Evolutionary conservation across 2,329 filamentous ascomycete species (phyloP).

Genomic region (Trichoderma oligosporum): DNA sequence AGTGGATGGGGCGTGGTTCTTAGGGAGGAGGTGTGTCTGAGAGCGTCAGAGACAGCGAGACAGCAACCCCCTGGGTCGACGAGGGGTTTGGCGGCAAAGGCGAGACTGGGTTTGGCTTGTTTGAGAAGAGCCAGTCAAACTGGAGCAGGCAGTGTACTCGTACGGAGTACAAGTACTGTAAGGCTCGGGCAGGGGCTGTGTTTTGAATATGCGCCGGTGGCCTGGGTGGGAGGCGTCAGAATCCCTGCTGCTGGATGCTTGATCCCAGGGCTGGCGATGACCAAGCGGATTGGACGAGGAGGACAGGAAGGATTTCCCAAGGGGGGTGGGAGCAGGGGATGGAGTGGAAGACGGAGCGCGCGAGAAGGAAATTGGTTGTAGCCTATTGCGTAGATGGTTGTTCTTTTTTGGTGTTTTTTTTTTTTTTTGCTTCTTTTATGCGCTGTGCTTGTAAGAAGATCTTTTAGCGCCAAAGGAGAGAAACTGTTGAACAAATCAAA

Average conservation of each 20-base stretch:
- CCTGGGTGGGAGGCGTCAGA: conserved; percentile 23
- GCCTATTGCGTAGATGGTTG: no score
- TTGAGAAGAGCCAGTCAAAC: conserved; percentile 18
- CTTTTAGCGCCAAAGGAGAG: conserved; percentile 9
- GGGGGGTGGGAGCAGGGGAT: conserved; percentile 18
- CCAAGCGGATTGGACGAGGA: conserved; percentile 15
- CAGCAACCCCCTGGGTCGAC: conserved; percentile 14
- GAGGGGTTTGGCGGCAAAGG: conserved; percentile 26
- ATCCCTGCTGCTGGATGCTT: conserved; percentile 19
- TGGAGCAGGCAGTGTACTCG: conserved; percentile 16
- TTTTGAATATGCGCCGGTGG: conserved; percentile 27
- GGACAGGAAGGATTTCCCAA: conserved; percentile 14
- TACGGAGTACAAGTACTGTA: no score
- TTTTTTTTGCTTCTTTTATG: background rate
- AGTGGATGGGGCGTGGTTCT: conserved; percentile 18
- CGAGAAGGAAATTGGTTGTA: conserved; percentile 12
- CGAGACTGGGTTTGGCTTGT: conserved; percentile 20
- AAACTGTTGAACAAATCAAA: background rate
- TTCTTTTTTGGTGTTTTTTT: no score
- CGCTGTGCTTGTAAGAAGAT: conserved; percentile 3
- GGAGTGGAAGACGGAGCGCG: conserved; percentile 18
- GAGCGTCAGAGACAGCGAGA: conserved; percentile 14
- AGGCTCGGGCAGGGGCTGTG: conserved; percentile 21
- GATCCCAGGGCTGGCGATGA: conserved; percentile 13
- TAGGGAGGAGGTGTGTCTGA: conserved; percentile 18